phyloP scores from a whole-genome alignment of 169 alveolate genomes.

The Eimeria nieschulzi region DNA sequence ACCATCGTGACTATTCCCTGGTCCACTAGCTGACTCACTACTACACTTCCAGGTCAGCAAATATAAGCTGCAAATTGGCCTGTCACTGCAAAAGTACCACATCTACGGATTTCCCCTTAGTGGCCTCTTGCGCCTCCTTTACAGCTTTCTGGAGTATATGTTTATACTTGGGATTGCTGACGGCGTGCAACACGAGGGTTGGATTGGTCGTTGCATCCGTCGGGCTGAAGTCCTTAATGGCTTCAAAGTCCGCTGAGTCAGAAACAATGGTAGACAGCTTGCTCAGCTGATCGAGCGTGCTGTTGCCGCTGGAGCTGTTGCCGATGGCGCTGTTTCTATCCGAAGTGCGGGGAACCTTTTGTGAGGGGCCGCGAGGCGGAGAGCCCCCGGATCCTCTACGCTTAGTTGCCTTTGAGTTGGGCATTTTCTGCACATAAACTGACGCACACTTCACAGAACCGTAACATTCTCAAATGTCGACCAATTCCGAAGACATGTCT shows the following conservation, averaged over 20 bases:
- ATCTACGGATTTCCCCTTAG: constrained; percentile 1
- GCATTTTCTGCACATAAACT: constrained; percentile 11
- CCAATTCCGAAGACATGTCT: too few species aligned
- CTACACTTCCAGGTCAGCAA: too few species aligned
- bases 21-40: too few species aligned
- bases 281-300: constrained; percentile 62
- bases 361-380: constrained; percentile 13
- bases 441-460: not conserved
- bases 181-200: constrained; percentile 84
- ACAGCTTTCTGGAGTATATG: constrained; percentile 73
- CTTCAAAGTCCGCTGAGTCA: constrained; percentile 88
- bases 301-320: constrained; percentile 6
- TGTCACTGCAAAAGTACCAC: not conserved
- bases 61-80: too few species aligned
- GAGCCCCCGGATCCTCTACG: constrained; percentile 43
- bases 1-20: too few species aligned
- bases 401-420: constrained; percentile 11
- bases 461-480: not conserved
- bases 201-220: constrained; percentile 92
- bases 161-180: constrained; percentile 76
- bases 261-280: constrained; percentile 84
- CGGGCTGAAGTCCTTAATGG: constrained; percentile 82
- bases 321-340: not conserved
- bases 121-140: constrained; percentile 62
- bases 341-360: constrained; percentile 8